Base-by-base conservation (phyloP, 2,329 filamentous ascomycete species). In the Daldinia sp. region DNA sequence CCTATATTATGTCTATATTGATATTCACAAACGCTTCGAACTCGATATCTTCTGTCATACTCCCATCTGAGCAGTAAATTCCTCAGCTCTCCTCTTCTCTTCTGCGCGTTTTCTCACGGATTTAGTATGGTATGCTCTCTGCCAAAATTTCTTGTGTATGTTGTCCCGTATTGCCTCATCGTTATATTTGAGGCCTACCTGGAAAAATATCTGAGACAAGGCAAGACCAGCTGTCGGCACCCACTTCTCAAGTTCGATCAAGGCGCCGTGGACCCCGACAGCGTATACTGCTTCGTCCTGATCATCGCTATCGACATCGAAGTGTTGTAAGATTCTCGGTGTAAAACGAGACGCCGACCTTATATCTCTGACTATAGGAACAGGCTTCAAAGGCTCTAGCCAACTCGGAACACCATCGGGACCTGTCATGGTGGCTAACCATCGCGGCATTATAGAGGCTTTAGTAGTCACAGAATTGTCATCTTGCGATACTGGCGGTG, bases 121-220 rank as follows among this genome's bases (percentile, higher is more conserved):
- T 28, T 48, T 26, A 28, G 23, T 48, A 30, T 28, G 13, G n/a
- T 48, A 48, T 28, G 44, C 23, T 48, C 44, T 48, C 44, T 48
- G 10, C 44, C 44, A 48, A 20, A 48, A 48, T n/a, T n/a, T 48
- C 12, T 28, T 48, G 9, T 48, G 23, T 28, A 28, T 28, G 12
- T 48, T 26, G 15, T 48, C 23, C 10, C 44, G n/a, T 10, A 48
- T 6, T 4, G 44, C 44, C 20, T 23, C 41, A 12, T 44, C 41
- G 4, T 23, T 12, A 15, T 44, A 44, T 7, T 44, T 18, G 7
- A 44, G 41, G 7, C 41, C 10, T 9, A 15, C 41, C 7, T 18
- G 42, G 42, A 44, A 44, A 9, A 44, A 44, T 20, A 23, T 23
- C 10, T 44, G 42, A 7, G 9, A 4, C 42, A 44, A 12, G 3